phyloP scores from a whole-genome alignment of 306 rosid species.

The Pterocarpus santalinus region DNA sequence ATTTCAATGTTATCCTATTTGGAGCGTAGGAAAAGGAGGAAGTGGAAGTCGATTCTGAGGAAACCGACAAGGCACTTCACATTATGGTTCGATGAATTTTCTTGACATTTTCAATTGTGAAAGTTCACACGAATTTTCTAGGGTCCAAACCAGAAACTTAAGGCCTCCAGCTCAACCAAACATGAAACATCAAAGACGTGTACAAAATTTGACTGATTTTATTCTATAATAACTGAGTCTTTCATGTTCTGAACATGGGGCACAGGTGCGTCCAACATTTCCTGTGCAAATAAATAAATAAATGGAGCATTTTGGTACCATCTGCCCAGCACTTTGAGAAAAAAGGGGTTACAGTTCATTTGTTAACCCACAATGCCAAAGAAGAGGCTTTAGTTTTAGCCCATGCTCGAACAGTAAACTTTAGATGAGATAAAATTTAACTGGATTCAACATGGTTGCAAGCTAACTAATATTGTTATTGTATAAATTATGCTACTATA shows the following conservation, averaged over 20 bases:
- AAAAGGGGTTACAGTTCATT: too few relatives aligned
- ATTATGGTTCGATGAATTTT: background rate
- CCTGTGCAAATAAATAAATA: too few relatives aligned
- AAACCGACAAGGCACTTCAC: slow-evolving; percentile 23
- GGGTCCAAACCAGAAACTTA: too few relatives aligned
- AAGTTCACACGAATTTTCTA: slow-evolving; percentile 17
- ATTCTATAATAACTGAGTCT: too few relatives aligned
- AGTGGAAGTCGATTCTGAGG: background rate
- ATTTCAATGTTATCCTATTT: too few relatives aligned
- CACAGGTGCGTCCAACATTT: background rate
- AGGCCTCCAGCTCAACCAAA: background rate
- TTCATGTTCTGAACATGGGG: too few relatives aligned
- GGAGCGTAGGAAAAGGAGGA: background rate
- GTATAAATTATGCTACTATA: background rate
- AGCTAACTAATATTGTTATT: background rate
- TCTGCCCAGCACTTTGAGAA: too few relatives aligned
- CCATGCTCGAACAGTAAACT: background rate
- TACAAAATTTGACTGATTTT: background rate
- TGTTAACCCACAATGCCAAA: background rate
- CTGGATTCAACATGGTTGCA: background rate
- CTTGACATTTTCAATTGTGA: background rate
- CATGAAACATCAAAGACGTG: background rate
- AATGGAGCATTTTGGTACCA: too few relatives aligned
- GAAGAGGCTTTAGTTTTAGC: background rate
- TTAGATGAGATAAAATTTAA: background rate